phyloP scores from a whole-genome alignment of 2,329 filamentous ascomycete species.

The Pyricularia sp. region DNA sequence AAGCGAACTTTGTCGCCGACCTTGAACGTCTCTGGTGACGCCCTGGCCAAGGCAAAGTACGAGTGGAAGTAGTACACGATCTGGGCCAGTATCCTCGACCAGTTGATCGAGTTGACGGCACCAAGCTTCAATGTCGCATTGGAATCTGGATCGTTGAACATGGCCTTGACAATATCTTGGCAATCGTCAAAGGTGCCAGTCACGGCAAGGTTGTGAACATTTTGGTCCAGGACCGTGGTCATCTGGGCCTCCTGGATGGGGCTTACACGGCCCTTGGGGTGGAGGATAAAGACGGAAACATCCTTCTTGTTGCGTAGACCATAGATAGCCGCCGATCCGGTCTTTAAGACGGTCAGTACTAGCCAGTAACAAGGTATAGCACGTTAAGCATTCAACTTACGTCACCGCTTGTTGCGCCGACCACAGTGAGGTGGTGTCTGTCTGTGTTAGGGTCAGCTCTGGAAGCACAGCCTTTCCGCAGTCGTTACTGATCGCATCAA shows the following conservation, averaged over 20 bases:
- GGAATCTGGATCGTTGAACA: constrained; percentile 78
- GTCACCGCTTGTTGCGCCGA: constrained; percentile 80
- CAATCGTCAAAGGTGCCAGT: constrained; percentile 94
- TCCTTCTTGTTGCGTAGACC: constrained; percentile 93
- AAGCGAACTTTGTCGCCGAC: constrained; percentile 66
- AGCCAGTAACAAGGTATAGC: background rate
- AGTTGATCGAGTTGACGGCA: constrained; percentile 96
- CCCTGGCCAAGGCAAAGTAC: constrained; percentile 71
- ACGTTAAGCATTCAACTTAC: constrained; percentile 4
- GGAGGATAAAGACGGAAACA: constrained; percentile 90
- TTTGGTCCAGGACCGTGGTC: constrained; percentile 84
- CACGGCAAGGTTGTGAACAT: constrained; percentile 87
- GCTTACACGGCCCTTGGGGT: constrained; percentile 83
- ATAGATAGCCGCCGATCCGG: constrained; percentile 92
- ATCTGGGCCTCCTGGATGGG: constrained; percentile 95
- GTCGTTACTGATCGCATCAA: too few species aligned
- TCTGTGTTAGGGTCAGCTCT: constrained; percentile 25
- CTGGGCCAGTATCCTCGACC: constrained; percentile 88
- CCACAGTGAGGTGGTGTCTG: constrained; percentile 73
- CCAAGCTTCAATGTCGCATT: constrained; percentile 78
- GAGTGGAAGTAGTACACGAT: constrained; percentile 96
- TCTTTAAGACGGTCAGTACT: constrained; percentile 24
- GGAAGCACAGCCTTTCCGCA: too few species aligned
- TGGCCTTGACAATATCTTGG: constrained; percentile 89
- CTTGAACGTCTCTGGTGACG: constrained; percentile 45